phyloP scores from a whole-genome alignment of 176 grass and related monocot genomes.

The Poa annua region DNA sequence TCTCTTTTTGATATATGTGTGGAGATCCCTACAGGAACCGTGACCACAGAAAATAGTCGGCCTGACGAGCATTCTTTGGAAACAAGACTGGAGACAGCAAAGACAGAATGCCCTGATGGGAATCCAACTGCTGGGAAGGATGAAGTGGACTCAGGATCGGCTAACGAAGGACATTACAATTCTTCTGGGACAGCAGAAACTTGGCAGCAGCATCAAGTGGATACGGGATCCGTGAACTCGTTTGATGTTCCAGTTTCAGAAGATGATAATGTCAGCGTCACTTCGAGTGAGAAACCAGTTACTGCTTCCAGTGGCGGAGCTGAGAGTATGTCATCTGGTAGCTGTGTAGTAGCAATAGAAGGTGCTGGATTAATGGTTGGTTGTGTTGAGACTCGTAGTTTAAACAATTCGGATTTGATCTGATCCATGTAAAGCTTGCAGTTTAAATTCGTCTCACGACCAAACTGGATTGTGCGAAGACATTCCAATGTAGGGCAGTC shows the following conservation, averaged over 20 bases:
- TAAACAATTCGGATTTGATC: not conserved
- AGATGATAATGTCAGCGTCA: not conserved
- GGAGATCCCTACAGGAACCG: not conserved
- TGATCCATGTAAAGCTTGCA: not conserved
- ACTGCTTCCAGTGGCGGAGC: not conserved
- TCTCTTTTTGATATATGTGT: constrained; percentile 52
- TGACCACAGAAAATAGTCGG: not conserved
- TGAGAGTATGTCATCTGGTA: constrained; percentile 25
- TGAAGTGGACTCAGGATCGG: constrained; percentile 13
- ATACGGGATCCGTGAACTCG: constrained; percentile 3
- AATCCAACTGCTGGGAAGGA: constrained; percentile 23
- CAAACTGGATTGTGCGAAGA: not conserved
- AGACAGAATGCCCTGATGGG: constrained; percentile 14
- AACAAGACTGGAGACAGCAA: constrained; percentile 3
- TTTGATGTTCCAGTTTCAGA: constrained; percentile 6
- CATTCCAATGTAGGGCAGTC: not conserved
- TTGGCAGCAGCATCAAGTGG: constrained; percentile 5
- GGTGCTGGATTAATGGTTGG: not conserved
- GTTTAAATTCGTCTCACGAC: not conserved
- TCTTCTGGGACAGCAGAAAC: constrained; percentile 2
- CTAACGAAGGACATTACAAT: not conserved
- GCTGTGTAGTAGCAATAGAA: constrained; percentile 13
- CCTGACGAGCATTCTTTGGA: not conserved
- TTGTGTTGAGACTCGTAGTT: not conserved
- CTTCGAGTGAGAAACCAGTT: not conserved